Conservation (phyloP, 2,329 filamentous ascomycete species). For the Rhexocercosporidium sp. region DNA sequence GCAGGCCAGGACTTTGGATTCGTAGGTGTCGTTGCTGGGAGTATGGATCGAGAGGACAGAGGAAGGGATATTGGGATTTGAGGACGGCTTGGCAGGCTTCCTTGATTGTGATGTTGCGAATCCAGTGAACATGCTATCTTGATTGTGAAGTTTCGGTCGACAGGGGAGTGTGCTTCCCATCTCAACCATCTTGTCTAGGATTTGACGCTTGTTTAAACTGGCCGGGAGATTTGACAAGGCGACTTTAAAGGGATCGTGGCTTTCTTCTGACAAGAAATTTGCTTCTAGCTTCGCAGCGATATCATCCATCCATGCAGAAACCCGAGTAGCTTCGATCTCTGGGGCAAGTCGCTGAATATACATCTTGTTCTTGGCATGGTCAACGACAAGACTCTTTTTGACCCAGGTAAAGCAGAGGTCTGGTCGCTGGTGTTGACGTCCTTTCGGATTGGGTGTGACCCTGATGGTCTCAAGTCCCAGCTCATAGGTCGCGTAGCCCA, state of each 20-base stretch:
- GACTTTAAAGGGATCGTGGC: neutral
- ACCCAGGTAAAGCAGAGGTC: slow-evolving; percentile 69
- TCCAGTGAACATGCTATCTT: neutral
- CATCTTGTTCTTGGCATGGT: slow-evolving; percentile 60
- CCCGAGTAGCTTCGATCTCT: slow-evolving; percentile 42
- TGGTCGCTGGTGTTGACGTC: slow-evolving; percentile 45
- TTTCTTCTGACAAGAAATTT: slow-evolving; percentile 13
- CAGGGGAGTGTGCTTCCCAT: neutral
- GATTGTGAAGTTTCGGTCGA: neutral
- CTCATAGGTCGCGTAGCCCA: slow-evolving; percentile 74
- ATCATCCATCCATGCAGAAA: slow-evolving; percentile 27
- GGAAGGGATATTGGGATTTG: neutral
- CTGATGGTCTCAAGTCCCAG: slow-evolving; percentile 61
- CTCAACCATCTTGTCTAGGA: slow-evolving; percentile 5
- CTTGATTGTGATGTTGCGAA: slow-evolving; percentile 3
- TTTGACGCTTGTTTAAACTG: neutral
- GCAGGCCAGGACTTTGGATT: slow-evolving; percentile 43
- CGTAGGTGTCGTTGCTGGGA: slow-evolving; percentile 37
- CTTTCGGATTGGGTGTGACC: slow-evolving; percentile 37
- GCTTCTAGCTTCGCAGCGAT: slow-evolving; percentile 23
- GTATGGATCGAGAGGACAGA: slow-evolving; percentile 33
- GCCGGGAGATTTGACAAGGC: slow-evolving; percentile 13
- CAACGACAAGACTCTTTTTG: slow-evolving; percentile 67
- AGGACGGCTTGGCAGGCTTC: neutral
- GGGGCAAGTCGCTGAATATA: slow-evolving; percentile 62